Evolutionary conservation across 768 basidiomycete species (phyloP).

Genomic region (Gymnopilus junonius): DNA sequence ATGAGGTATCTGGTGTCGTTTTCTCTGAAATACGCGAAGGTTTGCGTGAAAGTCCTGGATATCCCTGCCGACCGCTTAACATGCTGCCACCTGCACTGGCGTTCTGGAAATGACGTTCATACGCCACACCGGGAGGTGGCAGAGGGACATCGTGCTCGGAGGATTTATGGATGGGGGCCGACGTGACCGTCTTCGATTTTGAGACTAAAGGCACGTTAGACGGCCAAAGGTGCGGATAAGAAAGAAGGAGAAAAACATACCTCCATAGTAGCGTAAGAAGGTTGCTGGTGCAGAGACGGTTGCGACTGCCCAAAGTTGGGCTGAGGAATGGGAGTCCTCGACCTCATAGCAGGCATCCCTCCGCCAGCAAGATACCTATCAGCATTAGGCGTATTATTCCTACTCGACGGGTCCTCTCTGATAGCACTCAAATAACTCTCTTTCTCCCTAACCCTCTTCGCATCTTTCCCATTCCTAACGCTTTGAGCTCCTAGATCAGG

Average conservation of each 20-base stretch:
- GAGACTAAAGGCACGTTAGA: constrained; percentile 1
- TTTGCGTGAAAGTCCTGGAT: constrained; percentile 19
- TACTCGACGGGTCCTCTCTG: constrained; percentile 41
- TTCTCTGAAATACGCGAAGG: constrained; percentile 23
- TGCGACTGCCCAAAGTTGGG: constrained; percentile 21
- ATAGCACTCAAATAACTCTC: constrained; percentile 39
- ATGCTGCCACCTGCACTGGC: neutral
- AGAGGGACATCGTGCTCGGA: constrained; percentile 23
- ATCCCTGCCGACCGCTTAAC: neutral
- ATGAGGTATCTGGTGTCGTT: constrained; percentile 22
- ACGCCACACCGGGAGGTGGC: constrained; percentile 22
- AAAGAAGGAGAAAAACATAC: constrained; percentile 22
- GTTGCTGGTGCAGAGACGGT: constrained; percentile 17
- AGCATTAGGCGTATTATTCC: constrained; percentile 30
- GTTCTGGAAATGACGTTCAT: constrained; percentile 13
- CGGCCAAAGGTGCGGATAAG: too few species aligned
- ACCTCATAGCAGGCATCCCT: constrained; percentile 10
- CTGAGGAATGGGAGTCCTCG: constrained; percentile 17
- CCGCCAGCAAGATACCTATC: constrained; percentile 17
- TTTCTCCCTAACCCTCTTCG: constrained; percentile 29
- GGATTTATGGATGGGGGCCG: constrained; percentile 25
- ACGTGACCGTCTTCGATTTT: constrained; percentile 18
- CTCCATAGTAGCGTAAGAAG: constrained; percentile 21
- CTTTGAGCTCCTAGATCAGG: constrained; percentile 28
- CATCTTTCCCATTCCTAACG: constrained; percentile 27